Percentiles rank a stretch among this genome's conserved stretches.
Evolutionary conservation across 1,284 basidiomycete species (phyloP).

Genomic region (Afroboletus lepidellus): DNA sequence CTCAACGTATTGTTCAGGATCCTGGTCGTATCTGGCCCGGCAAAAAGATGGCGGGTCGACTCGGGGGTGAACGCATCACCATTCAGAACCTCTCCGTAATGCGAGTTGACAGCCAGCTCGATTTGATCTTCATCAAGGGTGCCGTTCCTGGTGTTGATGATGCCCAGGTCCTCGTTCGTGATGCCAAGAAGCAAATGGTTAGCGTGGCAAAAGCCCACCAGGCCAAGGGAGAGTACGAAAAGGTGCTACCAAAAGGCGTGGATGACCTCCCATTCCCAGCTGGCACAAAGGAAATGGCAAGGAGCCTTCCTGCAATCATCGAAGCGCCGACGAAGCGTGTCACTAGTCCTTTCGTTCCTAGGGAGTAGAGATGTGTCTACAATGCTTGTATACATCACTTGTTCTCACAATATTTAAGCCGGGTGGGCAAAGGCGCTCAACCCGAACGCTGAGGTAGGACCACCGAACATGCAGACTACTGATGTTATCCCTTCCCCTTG

Average conservation of each 20-base stretch:
- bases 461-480: background rate
- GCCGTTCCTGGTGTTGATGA: constrained; percentile 76
- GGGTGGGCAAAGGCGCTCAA: background rate
- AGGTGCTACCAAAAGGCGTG: constrained; percentile 83
- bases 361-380: constrained; percentile 48
- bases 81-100: constrained; percentile 89
- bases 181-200: constrained; percentile 83
- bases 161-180: constrained; percentile 71
- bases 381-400: constrained; percentile 3
- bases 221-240: constrained; percentile 75
- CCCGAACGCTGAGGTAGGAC: background rate
- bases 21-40: constrained; percentile 94
- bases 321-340: constrained; percentile 66
- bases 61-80: constrained; percentile 85
- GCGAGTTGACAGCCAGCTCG: constrained; percentile 82
- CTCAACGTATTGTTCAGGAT: constrained; percentile 53
- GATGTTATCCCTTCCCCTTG: background rate
- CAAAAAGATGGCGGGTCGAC: constrained; percentile 97
- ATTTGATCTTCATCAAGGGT: constrained; percentile 85
- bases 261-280: constrained; percentile 89
- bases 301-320: constrained; percentile 58
- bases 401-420: background rate
- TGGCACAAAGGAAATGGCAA: constrained; percentile 79
- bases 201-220: constrained; percentile 63
- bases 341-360: constrained; percentile 73